Evolutionary conservation across 148 eudicot species (phyloP).

Genomic region (Beta vulgaris): DNA sequence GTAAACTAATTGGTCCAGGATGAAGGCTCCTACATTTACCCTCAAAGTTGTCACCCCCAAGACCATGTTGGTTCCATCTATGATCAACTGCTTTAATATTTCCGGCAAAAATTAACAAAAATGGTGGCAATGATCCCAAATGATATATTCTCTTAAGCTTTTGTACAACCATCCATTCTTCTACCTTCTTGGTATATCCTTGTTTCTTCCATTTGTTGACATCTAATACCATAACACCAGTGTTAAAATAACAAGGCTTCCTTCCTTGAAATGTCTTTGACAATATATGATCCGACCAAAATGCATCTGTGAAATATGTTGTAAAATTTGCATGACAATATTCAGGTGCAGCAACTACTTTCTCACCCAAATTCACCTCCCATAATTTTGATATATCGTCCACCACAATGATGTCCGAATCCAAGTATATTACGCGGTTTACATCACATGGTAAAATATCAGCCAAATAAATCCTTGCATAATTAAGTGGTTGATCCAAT

Average conservation of each 20-base stretch:
- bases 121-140: slow-evolving; percentile 36
- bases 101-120: slow-evolving; percentile 33
- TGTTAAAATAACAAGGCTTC: slow-evolving; percentile 50
- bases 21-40: slow-evolving; percentile 36
- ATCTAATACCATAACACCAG: slow-evolving; percentile 49
- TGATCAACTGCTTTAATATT: slow-evolving; percentile 35
- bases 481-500: slow-evolving; percentile 50
- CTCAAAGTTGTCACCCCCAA: slow-evolving; percentile 39
- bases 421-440: slow-evolving; percentile 43
- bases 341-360: slow-evolving; percentile 54
- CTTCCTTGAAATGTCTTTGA: slow-evolving; percentile 36
- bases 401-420: slow-evolving; percentile 52
- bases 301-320: slow-evolving; percentile 38
- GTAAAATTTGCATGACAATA: slow-evolving; percentile 59
- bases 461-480: slow-evolving; percentile 44
- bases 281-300: slow-evolving; percentile 37
- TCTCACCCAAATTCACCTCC: slow-evolving; percentile 41
- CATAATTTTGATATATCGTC: slow-evolving; percentile 50
- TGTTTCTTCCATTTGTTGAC: slow-evolving; percentile 31
- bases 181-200: slow-evolving; percentile 28
- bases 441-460: slow-evolving; percentile 41
- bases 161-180: slow-evolving; percentile 40
- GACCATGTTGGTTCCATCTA: slow-evolving; percentile 40
- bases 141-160: slow-evolving; percentile 32
- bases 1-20: slow-evolving; percentile 37